Evolutionary conservation across 164 flowering plant genomes (phyloP).

Genomic region (Annona cherimola): DNA sequence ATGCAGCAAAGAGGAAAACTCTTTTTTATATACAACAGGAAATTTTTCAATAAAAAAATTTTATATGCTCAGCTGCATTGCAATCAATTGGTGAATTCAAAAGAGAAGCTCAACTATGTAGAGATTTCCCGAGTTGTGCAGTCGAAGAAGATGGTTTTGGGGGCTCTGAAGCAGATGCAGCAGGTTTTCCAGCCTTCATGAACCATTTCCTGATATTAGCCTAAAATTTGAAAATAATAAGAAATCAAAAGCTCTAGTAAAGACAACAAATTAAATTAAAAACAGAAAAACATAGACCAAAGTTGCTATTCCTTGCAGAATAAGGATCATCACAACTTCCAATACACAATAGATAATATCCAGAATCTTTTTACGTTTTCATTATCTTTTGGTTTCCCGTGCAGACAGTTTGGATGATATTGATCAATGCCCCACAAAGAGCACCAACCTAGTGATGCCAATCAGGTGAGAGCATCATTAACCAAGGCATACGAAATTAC

Average conservation of each 20-base stretch:
- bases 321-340: too few species aligned
- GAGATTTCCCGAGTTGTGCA: slow-evolving; percentile 20
- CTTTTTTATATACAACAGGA: neutral
- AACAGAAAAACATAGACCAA: too few species aligned
- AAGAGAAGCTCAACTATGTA: slow-evolving; percentile 10
- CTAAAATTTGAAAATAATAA: slow-evolving; percentile 16
- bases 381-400: neutral
- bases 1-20: neutral
- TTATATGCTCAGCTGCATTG: neutral
- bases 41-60: neutral
- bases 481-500: too few species aligned
- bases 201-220: slow-evolving; percentile 93
- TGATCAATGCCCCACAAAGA: neutral
- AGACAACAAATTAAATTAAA: too few species aligned
- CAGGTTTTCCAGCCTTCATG: slow-evolving; percentile 42
- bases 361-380: neutral
- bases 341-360: too few species aligned
- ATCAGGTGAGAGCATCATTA: too few species aligned
- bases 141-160: slow-evolving; percentile 21
- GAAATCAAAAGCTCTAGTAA: neutral
- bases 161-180: slow-evolving; percentile 11
- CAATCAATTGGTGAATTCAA: neutral
- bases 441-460: neutral
- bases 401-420: neutral
- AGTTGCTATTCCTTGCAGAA: too few species aligned